Conservation (phyloP, 75 land plant genomes). For the Adiantum capillusveneris region DNA sequence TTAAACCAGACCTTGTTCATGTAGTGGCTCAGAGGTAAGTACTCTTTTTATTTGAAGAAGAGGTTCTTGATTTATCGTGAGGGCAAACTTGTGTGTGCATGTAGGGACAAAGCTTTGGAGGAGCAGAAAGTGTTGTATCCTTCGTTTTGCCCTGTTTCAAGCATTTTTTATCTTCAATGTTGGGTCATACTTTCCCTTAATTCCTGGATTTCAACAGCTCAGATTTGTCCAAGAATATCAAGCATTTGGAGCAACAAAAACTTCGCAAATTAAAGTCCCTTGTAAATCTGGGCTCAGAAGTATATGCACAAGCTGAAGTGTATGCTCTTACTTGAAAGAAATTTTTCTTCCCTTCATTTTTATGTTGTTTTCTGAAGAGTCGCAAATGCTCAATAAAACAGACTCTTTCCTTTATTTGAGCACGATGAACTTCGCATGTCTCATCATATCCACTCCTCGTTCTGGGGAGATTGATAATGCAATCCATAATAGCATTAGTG, state of each 20-base stretch:
- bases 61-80: neutral
- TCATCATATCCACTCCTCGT: too few relatives aligned
- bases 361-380: too few relatives aligned
- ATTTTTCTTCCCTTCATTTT: too few relatives aligned
- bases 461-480: too few relatives aligned
- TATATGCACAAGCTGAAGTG: conserved; percentile 91
- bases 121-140: conserved; percentile 75
- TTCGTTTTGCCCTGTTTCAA: neutral
- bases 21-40: conserved; percentile 61
- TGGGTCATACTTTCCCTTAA: neutral
- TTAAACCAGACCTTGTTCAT: conserved; percentile 78
- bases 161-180: too few relatives aligned
- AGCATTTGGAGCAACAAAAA: conserved; percentile 64
- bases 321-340: too few relatives aligned
- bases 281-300: conserved; percentile 95
- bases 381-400: too few relatives aligned
- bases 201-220: conserved; percentile 25
- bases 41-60: too few relatives aligned
- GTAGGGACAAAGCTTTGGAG: conserved; percentile 84
- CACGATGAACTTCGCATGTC: too few relatives aligned
- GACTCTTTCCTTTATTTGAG: too few relatives aligned
- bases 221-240: conserved; percentile 73
- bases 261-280: conserved; percentile 57
- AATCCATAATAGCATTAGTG: too few relatives aligned
- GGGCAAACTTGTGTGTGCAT: neutral